Base-by-base conservation (phyloP, 768 basidiomycete species). In the Calocera viscosa region DNA sequence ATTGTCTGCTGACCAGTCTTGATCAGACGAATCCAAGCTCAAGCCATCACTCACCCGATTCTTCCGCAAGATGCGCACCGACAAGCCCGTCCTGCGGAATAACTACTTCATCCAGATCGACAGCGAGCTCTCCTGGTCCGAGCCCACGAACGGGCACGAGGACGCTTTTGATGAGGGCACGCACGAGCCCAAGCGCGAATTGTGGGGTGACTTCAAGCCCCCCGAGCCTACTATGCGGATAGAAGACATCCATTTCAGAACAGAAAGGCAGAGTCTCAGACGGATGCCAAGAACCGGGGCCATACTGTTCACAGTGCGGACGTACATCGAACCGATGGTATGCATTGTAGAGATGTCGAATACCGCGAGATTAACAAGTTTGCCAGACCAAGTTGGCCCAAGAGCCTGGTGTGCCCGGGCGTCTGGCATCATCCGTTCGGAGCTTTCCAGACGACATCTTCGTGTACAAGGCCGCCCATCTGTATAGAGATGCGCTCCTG, bases 41-140 rank as follows among this genome's bases (percentile, higher is more conserved):
- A 81, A 88, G 67, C 76, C 74, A 33, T 86, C 85, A 71, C 80
- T 89, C 77, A 83, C 81, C 69, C 82, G 87, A 64, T 91, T 86
- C 78, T 88, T 91, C 79, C 81, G 79, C 70, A 82, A 85, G 64
- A 73, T 90, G 71, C 69, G 82, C 30, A 79, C 87, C 49, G 84
- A 87, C 74, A 86, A 87, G 74, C 85, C 88, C 8, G 84, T 90
- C 63, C 75, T 80, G 67, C 83, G 90, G 64, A 86, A 86, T 76
- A 90, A 91, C 75, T 89, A 86, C 75, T 75, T 75, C 65, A 35
- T 65, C 40, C 65, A 70, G 60, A 65, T 67, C 5, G 49, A 69
- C 17, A 1, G 24, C 67, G 86, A 88, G 74, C 78, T 89, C 11
- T 83, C 80, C 19, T 89, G 89, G 87, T 81, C 80, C 34, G 74